Evolutionary conservation across 2,329 filamentous ascomycete genomes (phyloP).

Genomic region (Beauveria medogensis): DNA sequence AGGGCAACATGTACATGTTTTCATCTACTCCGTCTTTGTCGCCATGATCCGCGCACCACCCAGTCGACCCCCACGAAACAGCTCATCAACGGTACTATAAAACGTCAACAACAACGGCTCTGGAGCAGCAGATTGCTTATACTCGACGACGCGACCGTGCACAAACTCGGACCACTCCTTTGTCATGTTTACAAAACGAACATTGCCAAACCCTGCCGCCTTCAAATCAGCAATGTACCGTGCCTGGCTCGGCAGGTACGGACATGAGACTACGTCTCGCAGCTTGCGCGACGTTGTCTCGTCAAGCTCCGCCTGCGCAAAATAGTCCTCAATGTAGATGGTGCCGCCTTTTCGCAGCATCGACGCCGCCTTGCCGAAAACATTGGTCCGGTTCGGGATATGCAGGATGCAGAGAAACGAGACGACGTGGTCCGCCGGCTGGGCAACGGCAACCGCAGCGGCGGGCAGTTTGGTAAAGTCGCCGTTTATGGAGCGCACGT

Average conservation of each 20-base stretch:
- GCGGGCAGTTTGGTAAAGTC: slow-evolving; percentile 13
- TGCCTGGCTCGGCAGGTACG: slow-evolving; percentile 12
- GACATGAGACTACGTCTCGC: slow-evolving; percentile 14
- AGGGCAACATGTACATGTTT: too few relatives aligned
- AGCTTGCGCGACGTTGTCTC: slow-evolving; percentile 4
- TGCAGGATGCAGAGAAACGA: slow-evolving; percentile 18
- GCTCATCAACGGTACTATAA: slow-evolving; percentile 14
- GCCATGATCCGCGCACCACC: slow-evolving; percentile 13
- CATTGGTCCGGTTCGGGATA: slow-evolving; percentile 11
- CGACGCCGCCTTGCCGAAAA: slow-evolving; percentile 13
- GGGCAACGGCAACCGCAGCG: neutral
- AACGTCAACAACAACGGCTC: slow-evolving; percentile 12
- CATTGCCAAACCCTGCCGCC: slow-evolving; percentile 13
- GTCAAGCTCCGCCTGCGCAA: slow-evolving; percentile 8
- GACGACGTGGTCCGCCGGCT: slow-evolving; percentile 15
- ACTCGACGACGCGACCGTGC: slow-evolving; percentile 12
- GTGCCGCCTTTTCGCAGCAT: slow-evolving; percentile 12
- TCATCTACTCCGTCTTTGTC: neutral
- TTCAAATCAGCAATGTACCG: slow-evolving; percentile 13
- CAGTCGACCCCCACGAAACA: slow-evolving; percentile 12
- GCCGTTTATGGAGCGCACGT: slow-evolving; percentile 13
- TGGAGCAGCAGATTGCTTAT: neutral
- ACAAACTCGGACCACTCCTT: slow-evolving; percentile 15
- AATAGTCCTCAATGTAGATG: slow-evolving; percentile 18
- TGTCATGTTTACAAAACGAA: slow-evolving; percentile 14